Conservation (phyloP, 2,329 filamentous ascomycete species). For the Coniella lustricola region DNA sequence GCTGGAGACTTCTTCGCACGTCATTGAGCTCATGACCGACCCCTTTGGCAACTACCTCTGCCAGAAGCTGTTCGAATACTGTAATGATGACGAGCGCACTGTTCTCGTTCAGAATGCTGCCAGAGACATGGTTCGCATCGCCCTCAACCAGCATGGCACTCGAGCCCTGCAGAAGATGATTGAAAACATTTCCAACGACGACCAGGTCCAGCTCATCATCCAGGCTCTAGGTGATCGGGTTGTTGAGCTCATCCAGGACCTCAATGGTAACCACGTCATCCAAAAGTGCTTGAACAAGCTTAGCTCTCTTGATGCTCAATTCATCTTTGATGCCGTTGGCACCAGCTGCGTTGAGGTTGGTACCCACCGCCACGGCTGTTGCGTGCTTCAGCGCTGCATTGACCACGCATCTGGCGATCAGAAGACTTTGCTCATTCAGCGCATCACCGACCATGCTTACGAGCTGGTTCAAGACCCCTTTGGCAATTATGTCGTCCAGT, state of each 20-base stretch:
- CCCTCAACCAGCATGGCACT: conserved; percentile 94
- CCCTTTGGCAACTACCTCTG: conserved; percentile 99
- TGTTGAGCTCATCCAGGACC: conserved; percentile 89
- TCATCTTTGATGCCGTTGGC: conserved; percentile 95
- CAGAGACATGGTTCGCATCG: conserved; percentile 82
- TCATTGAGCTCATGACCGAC: conserved; percentile 97
- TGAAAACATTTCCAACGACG: conserved; percentile 80
- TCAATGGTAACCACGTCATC: conserved; percentile 98
- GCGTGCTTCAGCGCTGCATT: conserved; percentile 95
- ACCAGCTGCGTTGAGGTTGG: conserved; percentile 81
- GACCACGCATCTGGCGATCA: conserved; percentile 90
- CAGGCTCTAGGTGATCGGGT: conserved; percentile 75
- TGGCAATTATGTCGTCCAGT: conserved; percentile 97
- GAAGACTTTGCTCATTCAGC: conserved; percentile 75
- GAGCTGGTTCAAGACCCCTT: conserved; percentile 92
- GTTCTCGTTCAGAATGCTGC: conserved; percentile 85
- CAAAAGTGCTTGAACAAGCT: conserved; percentile 98
- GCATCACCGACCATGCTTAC: conserved; percentile 85
- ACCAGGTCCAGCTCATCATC: conserved; percentile 84
- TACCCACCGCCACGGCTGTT: conserved; percentile 96
- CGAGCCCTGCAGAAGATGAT: conserved; percentile 97
- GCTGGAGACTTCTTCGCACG: conserved; percentile 84
- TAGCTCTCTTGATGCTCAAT: conserved; percentile 74
- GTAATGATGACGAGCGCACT: conserved; percentile 91
- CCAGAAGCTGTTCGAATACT: conserved; percentile 94